Percentiles rank a stretch among this genome's conserved stretches.
Evolutionary conservation across 2,329 filamentous ascomycete species (phyloP).

Genomic region (Colletotrichum eremochloae): DNA sequence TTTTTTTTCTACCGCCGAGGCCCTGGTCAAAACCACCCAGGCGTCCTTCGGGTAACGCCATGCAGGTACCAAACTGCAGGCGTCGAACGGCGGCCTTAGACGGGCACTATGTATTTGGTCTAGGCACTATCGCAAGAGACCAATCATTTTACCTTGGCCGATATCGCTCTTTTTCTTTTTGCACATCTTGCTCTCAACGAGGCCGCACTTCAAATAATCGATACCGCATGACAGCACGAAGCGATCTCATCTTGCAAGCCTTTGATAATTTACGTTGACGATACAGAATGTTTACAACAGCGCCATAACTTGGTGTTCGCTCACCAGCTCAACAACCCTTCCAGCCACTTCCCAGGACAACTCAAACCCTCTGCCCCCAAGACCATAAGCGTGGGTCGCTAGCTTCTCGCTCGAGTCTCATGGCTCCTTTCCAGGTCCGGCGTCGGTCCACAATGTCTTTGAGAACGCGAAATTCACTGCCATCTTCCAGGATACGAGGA

Average conservation of each 20-base stretch:
- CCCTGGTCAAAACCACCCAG: not conserved
- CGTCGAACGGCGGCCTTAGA: slow-evolving; percentile 5
- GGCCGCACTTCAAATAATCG: not conserved
- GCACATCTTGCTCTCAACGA: not conserved
- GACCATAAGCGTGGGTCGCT: slow-evolving; percentile 67
- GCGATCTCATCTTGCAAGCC: not conserved
- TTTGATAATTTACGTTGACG: not conserved
- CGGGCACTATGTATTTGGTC: not conserved
- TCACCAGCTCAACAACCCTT: slow-evolving; percentile 59
- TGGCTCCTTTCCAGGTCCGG: slow-evolving; percentile 60
- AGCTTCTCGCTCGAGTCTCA: slow-evolving; percentile 67
- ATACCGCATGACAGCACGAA: no score
- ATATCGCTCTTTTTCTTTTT: not conserved
- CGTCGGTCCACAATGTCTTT: slow-evolving; percentile 61
- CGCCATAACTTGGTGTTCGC: slow-evolving; percentile 2
- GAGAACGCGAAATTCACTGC: slow-evolving; percentile 51
- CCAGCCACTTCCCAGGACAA: slow-evolving; percentile 71
- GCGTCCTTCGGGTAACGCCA: slow-evolving; percentile 2
- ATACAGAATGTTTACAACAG: slow-evolving; percentile 1
- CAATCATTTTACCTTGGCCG: not conserved
- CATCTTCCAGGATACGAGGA: slow-evolving; percentile 49
- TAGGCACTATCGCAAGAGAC: not conserved
- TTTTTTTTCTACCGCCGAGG: not conserved
- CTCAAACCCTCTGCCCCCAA: slow-evolving; percentile 73
- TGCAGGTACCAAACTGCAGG: slow-evolving; percentile 32